Conservation (phyloP, 2,329 filamentous ascomycete species). For the Penicillium brasilianum region DNA sequence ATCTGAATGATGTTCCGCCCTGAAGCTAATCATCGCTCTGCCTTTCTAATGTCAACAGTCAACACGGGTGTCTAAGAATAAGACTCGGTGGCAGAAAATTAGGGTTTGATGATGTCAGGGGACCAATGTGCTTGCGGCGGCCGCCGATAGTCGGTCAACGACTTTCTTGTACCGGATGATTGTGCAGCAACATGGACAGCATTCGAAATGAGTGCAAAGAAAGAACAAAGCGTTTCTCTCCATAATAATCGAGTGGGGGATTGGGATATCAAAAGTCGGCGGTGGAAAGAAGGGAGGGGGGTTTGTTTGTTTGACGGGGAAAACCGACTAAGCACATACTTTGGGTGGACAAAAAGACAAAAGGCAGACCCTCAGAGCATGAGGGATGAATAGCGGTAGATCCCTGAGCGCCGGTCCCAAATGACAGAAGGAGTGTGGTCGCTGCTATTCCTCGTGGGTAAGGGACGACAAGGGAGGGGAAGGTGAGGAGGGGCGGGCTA, state of each 20-base stretch:
- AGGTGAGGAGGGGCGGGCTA: conserved; percentile 28
- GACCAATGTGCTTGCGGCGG: conserved; percentile 16
- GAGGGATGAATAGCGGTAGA: conserved; percentile 25
- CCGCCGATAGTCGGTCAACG: conserved; percentile 16
- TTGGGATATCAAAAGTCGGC: conserved; percentile 4
- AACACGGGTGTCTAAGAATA: conserved; percentile 24
- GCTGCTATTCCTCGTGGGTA: conserved; percentile 23
- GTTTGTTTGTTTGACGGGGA: neutral
- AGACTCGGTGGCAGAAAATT: neutral
- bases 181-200: conserved; percentile 6
- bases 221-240: neutral
- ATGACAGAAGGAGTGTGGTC: conserved; percentile 21
- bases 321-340: conserved; percentile 27
- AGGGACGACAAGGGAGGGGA: conserved; percentile 13
- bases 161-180: neutral
- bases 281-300: conserved; percentile 19
- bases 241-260: neutral
- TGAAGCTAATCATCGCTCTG: conserved; percentile 52
- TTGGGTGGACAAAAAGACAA: conserved; percentile 35
- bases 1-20: conserved; percentile 50
- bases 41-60: conserved; percentile 40
- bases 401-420: conserved; percentile 27
- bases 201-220: neutral
- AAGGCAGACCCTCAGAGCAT: conserved; percentile 35
- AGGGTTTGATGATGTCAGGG: conserved; percentile 20